A percentile compares a stretch with the other conserved stretches of the same genome.
These are phyloP conservation scores for Microcos paniculata DNA, from an alignment of 345 rosid genomes.

Conservation along the genomic window DNA sequence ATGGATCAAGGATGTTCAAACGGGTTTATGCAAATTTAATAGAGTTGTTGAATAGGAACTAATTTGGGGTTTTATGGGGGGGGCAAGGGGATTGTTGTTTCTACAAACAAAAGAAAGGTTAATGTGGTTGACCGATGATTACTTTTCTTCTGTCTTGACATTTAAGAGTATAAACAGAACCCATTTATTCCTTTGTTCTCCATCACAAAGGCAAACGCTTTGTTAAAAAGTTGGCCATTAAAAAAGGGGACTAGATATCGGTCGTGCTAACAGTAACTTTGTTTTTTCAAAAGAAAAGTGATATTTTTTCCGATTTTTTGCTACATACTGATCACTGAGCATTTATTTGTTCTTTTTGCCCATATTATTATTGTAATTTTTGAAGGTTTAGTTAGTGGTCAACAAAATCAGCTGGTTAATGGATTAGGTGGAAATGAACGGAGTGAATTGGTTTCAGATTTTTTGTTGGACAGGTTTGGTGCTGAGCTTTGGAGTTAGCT, in stretches of 20 bases:
- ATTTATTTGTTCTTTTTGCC: not conserved
- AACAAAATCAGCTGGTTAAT: not conserved
- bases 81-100: not conserved
- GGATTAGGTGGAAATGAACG: conserved; percentile 14
- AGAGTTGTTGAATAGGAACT: not conserved
- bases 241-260: not conserved
- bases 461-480: conserved; percentile 6
- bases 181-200: not conserved
- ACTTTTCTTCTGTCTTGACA: conserved; percentile 1
- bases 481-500: not conserved
- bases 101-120: not conserved
- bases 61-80: not conserved
- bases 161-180: not conserved
- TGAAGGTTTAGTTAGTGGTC: not conserved
- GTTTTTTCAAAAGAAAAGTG: not conserved
- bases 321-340: not conserved
- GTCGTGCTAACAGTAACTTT: not conserved
- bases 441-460: not conserved
- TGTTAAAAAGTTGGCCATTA: not conserved
- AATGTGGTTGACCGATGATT: not conserved
- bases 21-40: not conserved
- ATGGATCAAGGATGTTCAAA: not conserved
- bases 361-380: not conserved
- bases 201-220: not conserved
- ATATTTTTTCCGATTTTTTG: not conserved